These are phyloP conservation scores for Biscogniauxia sp. DNA, from an alignment of 2,329 filamentous ascomycete genomes.

Conservation along the genomic window DNA sequence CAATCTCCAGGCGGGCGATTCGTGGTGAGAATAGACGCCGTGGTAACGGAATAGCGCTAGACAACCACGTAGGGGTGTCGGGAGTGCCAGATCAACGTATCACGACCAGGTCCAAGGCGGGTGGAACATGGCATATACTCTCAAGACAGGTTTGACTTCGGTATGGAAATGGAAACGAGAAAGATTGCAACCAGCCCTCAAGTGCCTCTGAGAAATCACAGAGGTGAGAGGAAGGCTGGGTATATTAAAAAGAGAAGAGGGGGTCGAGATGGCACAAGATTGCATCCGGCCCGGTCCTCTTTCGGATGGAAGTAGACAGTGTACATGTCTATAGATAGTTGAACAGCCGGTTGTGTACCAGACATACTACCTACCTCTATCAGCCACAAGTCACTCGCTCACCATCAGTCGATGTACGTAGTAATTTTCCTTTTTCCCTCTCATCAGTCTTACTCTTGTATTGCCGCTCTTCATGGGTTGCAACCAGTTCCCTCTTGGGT, in stretches of 20 bases:
- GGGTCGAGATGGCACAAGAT: constrained; percentile 1
- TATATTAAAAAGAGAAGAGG: constrained; percentile 23
- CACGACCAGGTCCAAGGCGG: constrained; percentile 16
- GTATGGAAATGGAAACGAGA: constrained; percentile 7
- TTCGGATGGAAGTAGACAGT: constrained; percentile 8
- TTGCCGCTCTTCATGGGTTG: constrained; percentile 27
- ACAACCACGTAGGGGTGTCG: constrained; percentile 25
- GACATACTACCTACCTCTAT: constrained; percentile 11
- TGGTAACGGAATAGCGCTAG: constrained; percentile 36
- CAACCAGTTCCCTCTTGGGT: constrained; percentile 23
- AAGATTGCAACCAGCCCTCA: constrained; percentile 6
- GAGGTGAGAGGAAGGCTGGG: constrained; percentile 19
- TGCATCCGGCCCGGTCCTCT: constrained; percentile 3
- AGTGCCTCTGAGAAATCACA: background rate
- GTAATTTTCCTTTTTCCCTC: constrained; percentile 6
- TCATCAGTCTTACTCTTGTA: constrained; percentile 13
- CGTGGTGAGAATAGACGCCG: constrained; percentile 46
- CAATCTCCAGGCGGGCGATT: constrained; percentile 41
- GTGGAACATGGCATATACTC: constrained; percentile 21
- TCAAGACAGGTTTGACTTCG: constrained; percentile 8
- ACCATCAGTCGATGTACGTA: constrained; percentile 3
- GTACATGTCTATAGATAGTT: constrained; percentile 13
- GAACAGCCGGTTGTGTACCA: constrained; percentile 7
- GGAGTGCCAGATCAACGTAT: constrained; percentile 23
- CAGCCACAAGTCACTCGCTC: constrained; percentile 15